A percentile compares a stretch with the other conserved stretches of the same genome.
Conservation (phyloP, 1,284 basidiomycete genomes). For the Irpex rosettiformis region DNA sequence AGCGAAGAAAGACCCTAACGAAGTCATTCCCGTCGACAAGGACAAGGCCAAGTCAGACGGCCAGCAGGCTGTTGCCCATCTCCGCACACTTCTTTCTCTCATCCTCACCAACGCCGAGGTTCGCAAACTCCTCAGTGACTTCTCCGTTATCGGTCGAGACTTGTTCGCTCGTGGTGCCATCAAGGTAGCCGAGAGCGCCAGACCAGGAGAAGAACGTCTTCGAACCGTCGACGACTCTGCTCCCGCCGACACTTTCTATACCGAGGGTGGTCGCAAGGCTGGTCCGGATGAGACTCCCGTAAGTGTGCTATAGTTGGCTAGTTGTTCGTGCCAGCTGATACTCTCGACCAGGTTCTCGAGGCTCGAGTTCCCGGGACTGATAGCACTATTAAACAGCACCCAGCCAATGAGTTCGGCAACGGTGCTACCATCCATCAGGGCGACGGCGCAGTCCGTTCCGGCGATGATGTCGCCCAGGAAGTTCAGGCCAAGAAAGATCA, state of each 20-base stretch:
- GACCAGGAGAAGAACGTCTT: slow-evolving; percentile 66
- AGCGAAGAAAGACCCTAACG: slow-evolving; percentile 41
- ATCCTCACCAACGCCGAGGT: slow-evolving; percentile 90
- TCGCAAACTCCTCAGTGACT: slow-evolving; percentile 84
- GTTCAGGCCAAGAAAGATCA: slow-evolving; percentile 19
- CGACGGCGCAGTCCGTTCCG: slow-evolving; percentile 35
- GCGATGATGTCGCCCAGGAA: slow-evolving; percentile 27
- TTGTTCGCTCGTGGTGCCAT: slow-evolving; percentile 75
- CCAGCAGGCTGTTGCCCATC: slow-evolving; percentile 68
- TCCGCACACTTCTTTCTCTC: slow-evolving; percentile 82
- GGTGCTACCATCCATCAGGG: slow-evolving; percentile 24
- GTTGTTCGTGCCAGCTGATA: neutral
- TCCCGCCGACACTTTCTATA: slow-evolving; percentile 56
- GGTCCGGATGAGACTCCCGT: slow-evolving; percentile 31
- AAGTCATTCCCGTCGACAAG: slow-evolving; percentile 48
- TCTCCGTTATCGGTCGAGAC: slow-evolving; percentile 82
- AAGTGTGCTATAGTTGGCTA: slow-evolving; percentile 4
- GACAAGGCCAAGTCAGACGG: slow-evolving; percentile 59
- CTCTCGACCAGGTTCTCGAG: slow-evolving; percentile 37
- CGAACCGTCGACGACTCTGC: slow-evolving; percentile 68
- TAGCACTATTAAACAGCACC: slow-evolving; percentile 43
- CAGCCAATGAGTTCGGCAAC: slow-evolving; percentile 29
- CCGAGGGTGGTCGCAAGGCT: slow-evolving; percentile 42
- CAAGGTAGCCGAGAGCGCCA: slow-evolving; percentile 72
- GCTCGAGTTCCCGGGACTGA: slow-evolving; percentile 44